Evolutionary conservation across 768 basidiomycete species (phyloP).

Genomic region (Hebeloma cylindrosporum): DNA sequence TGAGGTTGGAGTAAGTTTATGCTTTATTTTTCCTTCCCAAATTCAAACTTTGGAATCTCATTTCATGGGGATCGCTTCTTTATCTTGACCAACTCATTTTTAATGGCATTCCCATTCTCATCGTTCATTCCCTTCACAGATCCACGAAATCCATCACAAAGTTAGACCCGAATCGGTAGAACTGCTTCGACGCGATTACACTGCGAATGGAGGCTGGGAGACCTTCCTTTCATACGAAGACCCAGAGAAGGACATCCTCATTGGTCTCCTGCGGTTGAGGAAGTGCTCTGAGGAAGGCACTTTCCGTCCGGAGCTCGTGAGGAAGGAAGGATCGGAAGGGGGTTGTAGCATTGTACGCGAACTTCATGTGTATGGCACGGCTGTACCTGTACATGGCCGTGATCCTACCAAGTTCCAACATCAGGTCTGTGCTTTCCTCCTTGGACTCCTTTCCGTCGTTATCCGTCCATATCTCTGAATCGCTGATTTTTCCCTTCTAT

Average conservation of each 20-base stretch:
- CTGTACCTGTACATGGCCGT: slow-evolving; percentile 94
- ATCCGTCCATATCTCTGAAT: too few relatives aligned
- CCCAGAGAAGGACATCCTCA: slow-evolving; percentile 93
- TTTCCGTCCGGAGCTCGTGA: slow-evolving; percentile 89
- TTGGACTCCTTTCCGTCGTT: slow-evolving; percentile 3
- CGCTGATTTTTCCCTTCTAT: neutral
- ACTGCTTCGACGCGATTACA: slow-evolving; percentile 91
- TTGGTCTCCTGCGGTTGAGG: slow-evolving; percentile 87
- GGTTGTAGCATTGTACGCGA: slow-evolving; percentile 93
- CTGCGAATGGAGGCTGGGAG: slow-evolving; percentile 99
- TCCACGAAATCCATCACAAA: slow-evolving; percentile 98
- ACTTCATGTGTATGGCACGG: slow-evolving; percentile 96
- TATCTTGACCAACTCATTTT: neutral
- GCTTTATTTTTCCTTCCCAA: neutral
- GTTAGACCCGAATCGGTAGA: slow-evolving; percentile 95
- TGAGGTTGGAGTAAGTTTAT: slow-evolving; percentile 85
- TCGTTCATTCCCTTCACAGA: slow-evolving; percentile 44
- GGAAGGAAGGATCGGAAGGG: slow-evolving; percentile 68
- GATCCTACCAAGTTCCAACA: slow-evolving; percentile 99
- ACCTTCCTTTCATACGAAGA: slow-evolving; percentile 99
- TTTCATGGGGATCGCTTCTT: too few relatives aligned
- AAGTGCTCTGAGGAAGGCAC: slow-evolving; percentile 98
- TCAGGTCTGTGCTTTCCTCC: slow-evolving; percentile 47
- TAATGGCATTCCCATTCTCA: slow-evolving; percentile 9
- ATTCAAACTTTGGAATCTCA: too few relatives aligned